Evolutionary conservation across 495 filamentous ascomycete genomes (phyloP), one percentile per base, ranked within the genome.

Genomic region (Aspergillus campestris): DNA sequence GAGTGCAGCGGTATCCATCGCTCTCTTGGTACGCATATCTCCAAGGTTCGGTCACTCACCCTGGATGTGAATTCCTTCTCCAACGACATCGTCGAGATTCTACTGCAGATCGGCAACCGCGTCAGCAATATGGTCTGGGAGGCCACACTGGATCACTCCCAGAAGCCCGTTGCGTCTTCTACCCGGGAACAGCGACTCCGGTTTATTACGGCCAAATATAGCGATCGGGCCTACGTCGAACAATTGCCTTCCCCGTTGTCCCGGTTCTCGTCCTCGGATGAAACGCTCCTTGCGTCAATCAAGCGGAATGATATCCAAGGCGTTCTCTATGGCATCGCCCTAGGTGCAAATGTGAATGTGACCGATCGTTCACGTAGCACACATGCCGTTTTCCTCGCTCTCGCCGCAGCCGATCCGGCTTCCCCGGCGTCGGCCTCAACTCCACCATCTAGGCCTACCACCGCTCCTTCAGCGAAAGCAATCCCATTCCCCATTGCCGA

Each of bases 101-200:
- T 99, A 9, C 73, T 95, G 44, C 83, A 89, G 32, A 78, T 97
- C 47, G 94, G 94, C 41, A 99, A 99, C 59, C 79, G 88, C 24
- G 80, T 95, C 18, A 92, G 89, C 49, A 99, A 99, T 59, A 89
- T 92, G 82, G 74, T 99, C 11, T 99, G 88, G 84, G 92, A 99
- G 67, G 85, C 89, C 18, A 90, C 66, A 40, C 71, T 95, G 15
- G 86, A 94, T 49, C 76, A 75, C 14, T 61, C 67, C 15, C 60
- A 72, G 30, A 95, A 92, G 55, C 91, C 88, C 7, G 64, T 70
- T 5, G 73, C 85, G 3, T 76, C 79, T 38, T 86, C 94, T 8
- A 89, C 83, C 3, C 79, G 92, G 24, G 92, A 99, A 55, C 86
- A 92, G 58, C 77, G 92, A 12, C 73, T 97, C 9, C 84, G 76